Conservation (phyloP, 2,329 filamentous ascomycete species). For the Aspergillus sp. region DNA sequence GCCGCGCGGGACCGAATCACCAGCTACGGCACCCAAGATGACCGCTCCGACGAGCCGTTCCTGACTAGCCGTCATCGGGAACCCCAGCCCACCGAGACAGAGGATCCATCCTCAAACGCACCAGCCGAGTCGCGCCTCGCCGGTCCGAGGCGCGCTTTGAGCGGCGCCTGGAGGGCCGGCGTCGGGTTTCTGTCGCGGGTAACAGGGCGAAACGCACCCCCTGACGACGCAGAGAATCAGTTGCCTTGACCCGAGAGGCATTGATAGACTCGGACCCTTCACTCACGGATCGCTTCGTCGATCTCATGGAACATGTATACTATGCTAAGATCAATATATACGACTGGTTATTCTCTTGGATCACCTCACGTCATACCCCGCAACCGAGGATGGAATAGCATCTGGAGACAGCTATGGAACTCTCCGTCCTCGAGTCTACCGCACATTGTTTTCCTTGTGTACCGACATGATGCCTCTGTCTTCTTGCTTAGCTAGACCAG, state of each 20-base stretch:
- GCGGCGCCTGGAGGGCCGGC: constrained; percentile 23
- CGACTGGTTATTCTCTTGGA: too few relatives aligned
- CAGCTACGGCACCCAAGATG: constrained; percentile 27
- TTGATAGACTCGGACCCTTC: too few relatives aligned
- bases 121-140: constrained; percentile 17
- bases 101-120: background rate
- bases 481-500: too few relatives aligned
- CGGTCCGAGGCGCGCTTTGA: constrained; percentile 25
- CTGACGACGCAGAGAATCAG: constrained; percentile 12
- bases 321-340: too few relatives aligned
- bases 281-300: too few relatives aligned
- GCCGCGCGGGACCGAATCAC: constrained; percentile 13
- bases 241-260: background rate
- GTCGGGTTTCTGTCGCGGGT: constrained; percentile 23
- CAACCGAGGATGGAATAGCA: too few relatives aligned
- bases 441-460: too few relatives aligned
- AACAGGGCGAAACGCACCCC: constrained; percentile 9
- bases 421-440: too few relatives aligned
- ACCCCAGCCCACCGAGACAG: background rate
- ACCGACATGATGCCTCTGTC: too few relatives aligned
- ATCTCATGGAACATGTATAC: too few relatives aligned
- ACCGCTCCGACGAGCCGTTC: constrained; percentile 6
- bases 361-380: too few relatives aligned
- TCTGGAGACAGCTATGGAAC: too few relatives aligned
- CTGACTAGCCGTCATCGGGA: constrained; percentile 1